Evolutionary conservation across 768 basidiomycete genomes (phyloP), one percentile per base, ranked within the genome.

Genomic region (Russula emetica): DNA sequence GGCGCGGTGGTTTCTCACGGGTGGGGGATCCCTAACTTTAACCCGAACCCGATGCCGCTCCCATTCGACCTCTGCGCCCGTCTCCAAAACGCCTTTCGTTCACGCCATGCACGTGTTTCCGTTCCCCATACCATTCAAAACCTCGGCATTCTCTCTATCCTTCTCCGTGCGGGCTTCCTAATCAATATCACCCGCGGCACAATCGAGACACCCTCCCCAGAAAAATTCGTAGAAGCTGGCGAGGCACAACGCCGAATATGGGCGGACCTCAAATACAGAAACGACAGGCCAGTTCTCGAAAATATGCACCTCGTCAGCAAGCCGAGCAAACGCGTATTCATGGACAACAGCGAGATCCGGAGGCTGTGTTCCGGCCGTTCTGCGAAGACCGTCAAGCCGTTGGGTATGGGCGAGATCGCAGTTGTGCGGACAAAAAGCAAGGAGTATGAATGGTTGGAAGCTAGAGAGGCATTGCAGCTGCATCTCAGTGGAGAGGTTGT

Each of bases 251-350:
- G 82, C 36, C 85, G 94, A 42, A 90, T 98, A 75, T 97, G 96
- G 94, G 92, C 92, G 2, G 85, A 87, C 56, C 85, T 98, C 68
- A 99, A 99, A 77, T 95, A 96, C 77, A 84, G 96, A 55, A 86
- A 92, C 69, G 92, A 97, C 73, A 79, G 83, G 34, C 92, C 94
- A 6, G 92, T 98, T 24, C 79, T 99, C 65, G 79, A 77, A 58
- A 71, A 80, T 68, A 94, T 98, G 87, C 77, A 83, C 55, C 83
- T 96, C 73, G 80, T 98, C 69, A 90, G 88, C 75, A 87, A 82
- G 74, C 94, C 95, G 2, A 90, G 87, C 74, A 85, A 88, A 71
- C 80, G 88, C 57, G 81, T 97, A 40, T 83, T 85, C 70, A 88
- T 97, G 83, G 81, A 84, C 52, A 63, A 80, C 40, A 75, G 80